Base-by-base conservation (phyloP, 345 rosid genomes). In the Barbarea vulgaris region DNA sequence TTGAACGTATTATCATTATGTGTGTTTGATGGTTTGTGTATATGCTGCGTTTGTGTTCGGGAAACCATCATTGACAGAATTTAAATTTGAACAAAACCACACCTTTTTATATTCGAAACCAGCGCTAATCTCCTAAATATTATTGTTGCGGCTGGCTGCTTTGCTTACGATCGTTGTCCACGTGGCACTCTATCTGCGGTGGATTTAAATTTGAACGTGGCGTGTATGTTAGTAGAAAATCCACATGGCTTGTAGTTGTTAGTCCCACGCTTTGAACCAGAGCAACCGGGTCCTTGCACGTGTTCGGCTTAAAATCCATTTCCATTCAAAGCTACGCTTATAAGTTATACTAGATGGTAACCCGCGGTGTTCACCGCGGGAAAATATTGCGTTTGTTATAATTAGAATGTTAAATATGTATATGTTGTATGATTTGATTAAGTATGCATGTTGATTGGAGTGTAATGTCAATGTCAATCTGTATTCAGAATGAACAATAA, bases 281-380 rank as follows among this genome's bases (percentile, higher is more conserved):
- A 54, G 59, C 59, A 42, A 54, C 75, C 59, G 59, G 66, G 51
- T 77, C 75, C 65, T 70, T 69, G 70, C 80, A 62, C 80, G 80
- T 63, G 80, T 77, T 54, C 3, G 80, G 80, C 65, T 15, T 9
- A 7, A 12, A 34, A 22, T 13, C n/a, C 2, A 42, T 44, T 44
- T 9, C 17, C 24, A n/a, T 28, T 1, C 0, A 0, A 7, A 64
- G 7, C 11, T 30, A 73, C 77, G 58, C n/a, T n/a, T n/a, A n/a
- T n/a, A n/a, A n/a, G n/a, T n/a, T n/a, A n/a, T n/a, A n/a, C n/a
- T n/a, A n/a, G n/a, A n/a, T n/a, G n/a, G n/a, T n/a, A n/a, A n/a
- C n/a, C n/a, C n/a, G n/a, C n/a, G n/a, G n/a, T n/a, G n/a, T n/a
- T n/a, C n/a, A n/a, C n/a, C n/a, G n/a, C n/a, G n/a, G n/a, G n/a